phyloP scores from a whole-genome alignment of 1,139 yeast genomes.

The Groenewaldozyma sp. region DNA sequence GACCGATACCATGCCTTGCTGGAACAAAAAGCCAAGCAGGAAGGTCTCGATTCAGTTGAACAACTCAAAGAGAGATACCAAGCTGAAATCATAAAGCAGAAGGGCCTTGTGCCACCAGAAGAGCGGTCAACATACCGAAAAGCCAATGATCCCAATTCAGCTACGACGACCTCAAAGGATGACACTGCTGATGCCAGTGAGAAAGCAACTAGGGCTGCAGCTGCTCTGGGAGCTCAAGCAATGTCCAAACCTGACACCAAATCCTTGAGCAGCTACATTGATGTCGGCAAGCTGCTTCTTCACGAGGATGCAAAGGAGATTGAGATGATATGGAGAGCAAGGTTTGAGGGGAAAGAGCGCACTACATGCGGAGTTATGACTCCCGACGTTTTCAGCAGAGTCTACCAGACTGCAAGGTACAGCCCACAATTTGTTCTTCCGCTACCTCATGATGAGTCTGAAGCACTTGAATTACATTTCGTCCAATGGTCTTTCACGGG shows the following conservation, averaged over 20 bases:
- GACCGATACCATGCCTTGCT: conserved; percentile 36
- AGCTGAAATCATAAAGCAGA: conserved; percentile 49
- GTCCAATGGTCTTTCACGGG: conserved; percentile 94
- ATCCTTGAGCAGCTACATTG: conserved; percentile 60
- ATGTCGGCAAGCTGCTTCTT: conserved; percentile 49
- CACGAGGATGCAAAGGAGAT: conserved; percentile 55
- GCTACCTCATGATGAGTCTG: conserved; percentile 33
- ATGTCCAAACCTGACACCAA: conserved; percentile 38
- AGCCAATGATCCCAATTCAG: conserved; percentile 3
- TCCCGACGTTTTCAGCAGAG: conserved; percentile 44
- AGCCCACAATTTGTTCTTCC: conserved; percentile 52
- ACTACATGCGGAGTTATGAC: conserved; percentile 59
- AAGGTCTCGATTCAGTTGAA: conserved; percentile 43
- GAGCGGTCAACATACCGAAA: not conserved
- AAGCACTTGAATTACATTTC: conserved; percentile 74
- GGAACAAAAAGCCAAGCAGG: conserved; percentile 39
- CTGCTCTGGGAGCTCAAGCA: conserved; percentile 3
- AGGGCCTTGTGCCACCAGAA: conserved; percentile 31
- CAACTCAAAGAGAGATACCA: conserved; percentile 57
- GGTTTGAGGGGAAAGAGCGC: conserved; percentile 57
- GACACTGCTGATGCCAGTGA: not conserved
- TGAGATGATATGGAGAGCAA: conserved; percentile 81
- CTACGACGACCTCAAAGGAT: not conserved
- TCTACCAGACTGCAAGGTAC: conserved; percentile 58
- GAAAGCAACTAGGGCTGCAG: not conserved